Evolutionary conservation across 192 early-diverging fungal species (phyloP).

Genomic region (Coemansia sp.): DNA sequence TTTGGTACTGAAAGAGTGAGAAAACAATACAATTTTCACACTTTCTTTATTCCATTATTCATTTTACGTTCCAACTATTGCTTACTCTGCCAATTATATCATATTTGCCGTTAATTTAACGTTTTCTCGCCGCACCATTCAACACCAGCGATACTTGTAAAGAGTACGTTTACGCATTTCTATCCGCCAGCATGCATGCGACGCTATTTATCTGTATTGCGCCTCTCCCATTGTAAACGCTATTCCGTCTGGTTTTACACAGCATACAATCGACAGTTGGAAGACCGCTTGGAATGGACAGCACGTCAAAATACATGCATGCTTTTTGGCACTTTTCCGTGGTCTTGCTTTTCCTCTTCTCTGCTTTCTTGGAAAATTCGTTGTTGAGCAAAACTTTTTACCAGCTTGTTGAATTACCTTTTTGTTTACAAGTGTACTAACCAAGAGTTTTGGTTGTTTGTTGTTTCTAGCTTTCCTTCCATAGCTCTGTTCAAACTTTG

Average conservation of each 20-base stretch:
- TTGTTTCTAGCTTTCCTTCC: neutral
- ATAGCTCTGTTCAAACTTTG: too few relatives aligned
- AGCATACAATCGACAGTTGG: neutral
- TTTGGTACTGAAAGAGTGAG: neutral
- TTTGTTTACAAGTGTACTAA: neutral
- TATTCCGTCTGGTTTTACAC: neutral
- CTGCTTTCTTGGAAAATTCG: neutral
- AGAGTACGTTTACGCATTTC: constrained; percentile 1
- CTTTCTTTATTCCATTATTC: neutral
- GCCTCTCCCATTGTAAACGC: neutral
- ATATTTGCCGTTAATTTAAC: neutral
- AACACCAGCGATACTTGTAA: neutral
- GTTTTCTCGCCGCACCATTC: neutral
- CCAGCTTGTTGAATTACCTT: neutral
- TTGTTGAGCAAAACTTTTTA: neutral
- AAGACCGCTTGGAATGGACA: neutral
- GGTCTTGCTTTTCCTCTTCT: neutral
- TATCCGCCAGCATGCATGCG: neutral
- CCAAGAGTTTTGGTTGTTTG: neutral
- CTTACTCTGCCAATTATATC: constrained; percentile 1
- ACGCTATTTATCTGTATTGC: neutral
- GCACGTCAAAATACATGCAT: neutral
- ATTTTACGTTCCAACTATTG: constrained; percentile 1
- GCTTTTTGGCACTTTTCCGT: neutral
- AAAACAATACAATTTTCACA: neutral